Evolutionary conservation across 306 rosid species (phyloP), one percentile per base, ranked within the genome.

Genomic region (Quercus variabilis): DNA sequence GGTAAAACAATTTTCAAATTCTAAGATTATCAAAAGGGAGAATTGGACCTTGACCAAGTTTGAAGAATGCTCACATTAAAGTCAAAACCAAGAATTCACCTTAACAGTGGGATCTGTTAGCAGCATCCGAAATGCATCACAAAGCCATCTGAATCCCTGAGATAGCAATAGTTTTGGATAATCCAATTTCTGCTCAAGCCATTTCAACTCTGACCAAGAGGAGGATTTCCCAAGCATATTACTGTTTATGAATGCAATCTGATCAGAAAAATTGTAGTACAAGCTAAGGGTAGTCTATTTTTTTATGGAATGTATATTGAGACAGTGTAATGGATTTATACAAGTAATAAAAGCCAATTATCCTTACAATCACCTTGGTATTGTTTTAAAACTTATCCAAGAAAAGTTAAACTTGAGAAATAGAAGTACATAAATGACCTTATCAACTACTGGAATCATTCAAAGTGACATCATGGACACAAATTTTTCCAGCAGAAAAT

Each of bases 81-180:
- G 63, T 11, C 17, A 25, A 75, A 76, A 67, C 59, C 21, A 78
- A 60, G 78, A 49, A 59, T 30, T 46, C 28, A 91, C 94, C 97
- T 88, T 86, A 57, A 90, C 52, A 17, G 81, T 72, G 38, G 88
- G 89, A 85, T 91, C 93, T 19, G 78, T 73, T 74, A 79, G 90
- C 69, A 89, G 79, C 85, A 86, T 81, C 62, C 65, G 89, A 77
- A 90, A 76, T 76, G 90, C 92, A 55, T 88, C 84, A 59, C 63
- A 58, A 55, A 90, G 63, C 69, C 79, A 83, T 72, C 71, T 60
- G 80, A 62, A 84, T 73, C 94, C 94, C 6, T 55, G 75, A 25
- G 90, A 82, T 23, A 81, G 49, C 75, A 87, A 78, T 3, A 76
- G 62, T 76, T 79, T 88, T 52, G 90, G 69, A 76, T 74, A 49